Evolutionary conservation across 805 yeast genomes (phyloP).

Genomic region (Starmerella potacharoeniae): DNA sequence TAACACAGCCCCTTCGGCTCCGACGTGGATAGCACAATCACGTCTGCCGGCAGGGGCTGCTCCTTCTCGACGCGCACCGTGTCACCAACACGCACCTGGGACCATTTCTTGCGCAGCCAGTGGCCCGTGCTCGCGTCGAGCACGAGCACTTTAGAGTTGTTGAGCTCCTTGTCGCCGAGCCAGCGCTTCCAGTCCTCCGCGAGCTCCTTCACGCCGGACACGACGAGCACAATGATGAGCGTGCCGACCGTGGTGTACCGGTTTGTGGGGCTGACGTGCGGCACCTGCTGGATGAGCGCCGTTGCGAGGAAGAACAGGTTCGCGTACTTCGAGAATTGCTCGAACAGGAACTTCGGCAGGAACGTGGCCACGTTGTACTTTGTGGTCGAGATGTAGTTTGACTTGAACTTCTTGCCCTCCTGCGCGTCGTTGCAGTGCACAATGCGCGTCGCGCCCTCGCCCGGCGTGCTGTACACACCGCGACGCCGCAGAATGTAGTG

Average conservation of each 20-base stretch:
- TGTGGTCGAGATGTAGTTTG: constrained; percentile 86
- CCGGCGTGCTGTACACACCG: neutral
- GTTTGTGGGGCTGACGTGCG: constrained; percentile 91
- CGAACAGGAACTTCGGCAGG: constrained; percentile 85
- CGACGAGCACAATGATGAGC: constrained; percentile 66
- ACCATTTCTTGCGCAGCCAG: constrained; percentile 66
- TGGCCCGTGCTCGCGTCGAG: constrained; percentile 45
- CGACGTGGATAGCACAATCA: constrained; percentile 73
- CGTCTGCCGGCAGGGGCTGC: constrained; percentile 89
- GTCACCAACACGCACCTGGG: constrained; percentile 82
- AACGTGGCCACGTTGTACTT: constrained; percentile 90
- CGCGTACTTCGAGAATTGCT: constrained; percentile 95
- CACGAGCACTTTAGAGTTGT: constrained; percentile 62
- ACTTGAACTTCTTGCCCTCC: constrained; percentile 42
- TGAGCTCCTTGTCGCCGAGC: constrained; percentile 77
- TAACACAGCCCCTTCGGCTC: constrained; percentile 98
- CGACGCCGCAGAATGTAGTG: constrained; percentile 23
- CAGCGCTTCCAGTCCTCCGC: constrained; percentile 85
- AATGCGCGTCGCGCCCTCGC: constrained; percentile 42
- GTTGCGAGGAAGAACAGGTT: constrained; percentile 88
- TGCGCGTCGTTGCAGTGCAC: constrained; percentile 57
- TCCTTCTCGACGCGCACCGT: constrained; percentile 73
- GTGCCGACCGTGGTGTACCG: constrained; percentile 93
- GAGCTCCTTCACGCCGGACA: constrained; percentile 85
- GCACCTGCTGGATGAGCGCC: constrained; percentile 90